These are phyloP conservation scores for Cercospora sp. DNA, from an alignment of 2,329 filamentous ascomycete genomes.

Conservation along the genomic window DNA sequence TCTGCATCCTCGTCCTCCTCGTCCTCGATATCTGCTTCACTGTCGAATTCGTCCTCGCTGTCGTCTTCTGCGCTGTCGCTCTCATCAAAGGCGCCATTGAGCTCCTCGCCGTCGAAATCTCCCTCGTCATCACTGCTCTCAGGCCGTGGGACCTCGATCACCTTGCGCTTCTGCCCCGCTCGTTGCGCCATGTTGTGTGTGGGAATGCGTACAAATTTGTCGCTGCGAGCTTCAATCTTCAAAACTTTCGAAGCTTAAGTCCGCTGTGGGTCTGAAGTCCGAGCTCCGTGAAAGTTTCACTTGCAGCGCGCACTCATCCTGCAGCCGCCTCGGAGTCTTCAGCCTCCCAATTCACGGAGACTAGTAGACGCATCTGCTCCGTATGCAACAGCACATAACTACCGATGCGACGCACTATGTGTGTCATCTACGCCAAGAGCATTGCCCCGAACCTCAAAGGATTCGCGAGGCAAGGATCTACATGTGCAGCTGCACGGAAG, in stretches of 20 bases:
- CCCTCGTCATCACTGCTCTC: conserved; percentile 38
- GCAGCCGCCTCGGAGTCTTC: background rate
- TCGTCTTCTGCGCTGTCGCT: conserved; percentile 39
- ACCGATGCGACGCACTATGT: background rate
- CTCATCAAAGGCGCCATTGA: conserved; percentile 35
- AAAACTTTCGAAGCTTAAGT: conserved; percentile 12
- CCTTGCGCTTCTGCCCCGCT: conserved; percentile 48
- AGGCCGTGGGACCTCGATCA: conserved; percentile 39
- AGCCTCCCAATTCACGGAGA: background rate
- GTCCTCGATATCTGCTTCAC: conserved; percentile 29
- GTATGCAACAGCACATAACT: background rate
- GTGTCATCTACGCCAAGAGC: background rate
- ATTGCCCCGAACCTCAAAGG: background rate
- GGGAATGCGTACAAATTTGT: conserved; percentile 18
- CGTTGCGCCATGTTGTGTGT: conserved; percentile 29
- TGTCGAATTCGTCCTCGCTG: conserved; percentile 31
- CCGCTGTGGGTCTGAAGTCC: background rate
- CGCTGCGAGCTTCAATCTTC: conserved; percentile 4
- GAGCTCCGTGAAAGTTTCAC: background rate
- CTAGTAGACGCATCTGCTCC: background rate
- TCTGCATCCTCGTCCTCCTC: conserved; percentile 33
- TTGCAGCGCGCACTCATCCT: background rate
- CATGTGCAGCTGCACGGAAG: conserved; percentile 1
- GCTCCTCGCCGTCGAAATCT: conserved; percentile 39
- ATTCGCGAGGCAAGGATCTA: conserved; percentile 3